These are phyloP conservation scores for Neoscytalidium dimidiatum DNA, from an alignment of 2,329 filamentous ascomycete genomes.

Conservation along the genomic window DNA sequence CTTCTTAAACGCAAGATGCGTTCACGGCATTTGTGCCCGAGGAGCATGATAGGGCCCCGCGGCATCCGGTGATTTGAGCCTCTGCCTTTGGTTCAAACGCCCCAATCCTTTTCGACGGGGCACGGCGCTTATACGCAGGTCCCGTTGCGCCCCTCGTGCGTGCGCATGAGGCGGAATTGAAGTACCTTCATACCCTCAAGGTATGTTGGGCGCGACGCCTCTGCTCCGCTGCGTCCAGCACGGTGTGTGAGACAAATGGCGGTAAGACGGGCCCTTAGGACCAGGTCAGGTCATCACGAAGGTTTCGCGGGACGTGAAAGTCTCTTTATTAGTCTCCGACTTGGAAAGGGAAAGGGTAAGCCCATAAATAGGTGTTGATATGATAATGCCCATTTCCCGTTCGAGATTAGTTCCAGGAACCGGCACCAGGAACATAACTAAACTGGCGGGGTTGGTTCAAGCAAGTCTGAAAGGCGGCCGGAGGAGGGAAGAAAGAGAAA, in stretches of 20 bases:
- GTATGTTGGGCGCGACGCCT: not conserved
- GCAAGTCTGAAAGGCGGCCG: too few relatives aligned
- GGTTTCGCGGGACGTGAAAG: not conserved
- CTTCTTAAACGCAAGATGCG: not conserved
- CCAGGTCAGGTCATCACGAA: not conserved
- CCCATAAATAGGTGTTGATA: not conserved
- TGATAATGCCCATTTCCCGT: not conserved
- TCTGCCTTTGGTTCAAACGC: not conserved
- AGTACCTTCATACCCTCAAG: not conserved
- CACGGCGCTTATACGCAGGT: too few relatives aligned
- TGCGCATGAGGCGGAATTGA: not conserved
- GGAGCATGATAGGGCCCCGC: not conserved
- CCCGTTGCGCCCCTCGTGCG: not conserved
- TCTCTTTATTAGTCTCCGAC: not conserved
- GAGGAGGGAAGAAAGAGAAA: not conserved
- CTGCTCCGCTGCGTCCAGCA: not conserved
- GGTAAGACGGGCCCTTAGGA: not conserved
- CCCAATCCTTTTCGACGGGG: not conserved
- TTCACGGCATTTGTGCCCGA: not conserved
- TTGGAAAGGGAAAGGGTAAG: not conserved
- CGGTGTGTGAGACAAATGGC: not conserved
- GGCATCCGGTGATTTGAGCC: not conserved
- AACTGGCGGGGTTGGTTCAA: not conserved
- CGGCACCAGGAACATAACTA: too few relatives aligned
- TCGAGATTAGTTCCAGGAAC: not conserved